Conservation (phyloP, 495 filamentous ascomycete genomes). For the Tuber microsphaerosporum region DNA sequence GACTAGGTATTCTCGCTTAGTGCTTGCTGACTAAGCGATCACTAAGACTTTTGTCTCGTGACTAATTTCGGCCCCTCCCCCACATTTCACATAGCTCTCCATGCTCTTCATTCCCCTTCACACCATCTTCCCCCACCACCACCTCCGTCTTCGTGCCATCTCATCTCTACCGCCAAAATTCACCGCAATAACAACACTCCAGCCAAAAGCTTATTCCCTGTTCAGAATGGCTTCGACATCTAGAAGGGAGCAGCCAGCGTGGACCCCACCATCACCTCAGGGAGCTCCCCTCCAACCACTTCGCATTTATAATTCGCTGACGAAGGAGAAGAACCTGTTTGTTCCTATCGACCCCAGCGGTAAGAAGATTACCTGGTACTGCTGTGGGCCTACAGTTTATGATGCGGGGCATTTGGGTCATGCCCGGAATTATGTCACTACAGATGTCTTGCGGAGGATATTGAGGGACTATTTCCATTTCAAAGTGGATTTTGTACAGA, state of each 20-base stretch:
- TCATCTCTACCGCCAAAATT: neutral
- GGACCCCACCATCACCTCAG: slow-evolving; percentile 41
- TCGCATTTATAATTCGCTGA: slow-evolving; percentile 70
- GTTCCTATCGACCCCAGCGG: slow-evolving; percentile 60
- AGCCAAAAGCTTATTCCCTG: neutral
- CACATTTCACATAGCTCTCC: neutral
- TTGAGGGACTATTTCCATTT: slow-evolving; percentile 79
- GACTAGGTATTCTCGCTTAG: no score
- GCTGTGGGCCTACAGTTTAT: slow-evolving; percentile 88
- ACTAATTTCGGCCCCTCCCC: neutral
- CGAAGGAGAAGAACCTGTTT: slow-evolving; percentile 64
- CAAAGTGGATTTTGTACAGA: slow-evolving; percentile 87
- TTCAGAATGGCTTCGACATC: slow-evolving; percentile 37
- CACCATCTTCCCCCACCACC: neutral
- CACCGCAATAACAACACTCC: neutral
- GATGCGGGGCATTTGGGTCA: slow-evolving; percentile 87
- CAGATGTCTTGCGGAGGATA: slow-evolving; percentile 85
- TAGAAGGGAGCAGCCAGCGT: slow-evolving; percentile 45
- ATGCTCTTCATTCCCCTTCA: neutral
- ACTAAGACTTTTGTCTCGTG: no score
- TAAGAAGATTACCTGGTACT: slow-evolving; percentile 78
- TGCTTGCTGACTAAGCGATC: no score
- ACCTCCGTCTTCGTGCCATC: neutral
- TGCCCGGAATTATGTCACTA: slow-evolving; percentile 87
- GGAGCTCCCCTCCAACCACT: slow-evolving; percentile 45